phyloP scores from a whole-genome alignment of 306 rosid species.

The Lathyrus oleraceus region DNA sequence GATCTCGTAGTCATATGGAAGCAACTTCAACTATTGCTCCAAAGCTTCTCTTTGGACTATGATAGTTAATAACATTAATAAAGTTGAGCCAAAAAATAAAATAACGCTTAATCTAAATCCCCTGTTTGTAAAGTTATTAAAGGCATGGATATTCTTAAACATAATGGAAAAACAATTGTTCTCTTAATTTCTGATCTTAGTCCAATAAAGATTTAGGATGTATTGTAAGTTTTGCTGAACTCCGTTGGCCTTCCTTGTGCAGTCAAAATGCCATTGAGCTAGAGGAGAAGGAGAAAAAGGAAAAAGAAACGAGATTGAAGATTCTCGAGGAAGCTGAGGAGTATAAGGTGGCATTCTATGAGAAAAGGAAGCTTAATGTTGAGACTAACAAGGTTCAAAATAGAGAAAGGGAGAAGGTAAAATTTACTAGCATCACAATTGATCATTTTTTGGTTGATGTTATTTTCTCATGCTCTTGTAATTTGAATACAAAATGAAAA shows the following conservation, averaged over 20 bases:
- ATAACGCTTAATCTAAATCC: neutral
- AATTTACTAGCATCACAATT: conserved; percentile 12
- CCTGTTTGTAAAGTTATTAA: neutral
- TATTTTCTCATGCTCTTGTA: conserved; percentile 11
- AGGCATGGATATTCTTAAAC: neutral
- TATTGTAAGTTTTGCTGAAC: conserved; percentile 24
- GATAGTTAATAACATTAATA: neutral
- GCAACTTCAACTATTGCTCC: neutral
- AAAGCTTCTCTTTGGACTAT: neutral
- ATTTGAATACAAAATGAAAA: conserved; percentile 9
- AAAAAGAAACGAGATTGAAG: conserved; percentile 85
- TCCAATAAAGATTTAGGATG: conserved; percentile 19
- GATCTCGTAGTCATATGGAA: neutral
- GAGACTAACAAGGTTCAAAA: conserved; percentile 81
- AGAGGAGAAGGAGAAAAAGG: conserved; percentile 93
- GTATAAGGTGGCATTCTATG: conserved; percentile 72
- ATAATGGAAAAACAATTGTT: conserved; percentile 1
- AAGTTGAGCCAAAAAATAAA: neutral
- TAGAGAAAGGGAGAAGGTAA: conserved; percentile 97
- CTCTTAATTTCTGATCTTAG: conserved; percentile 16
- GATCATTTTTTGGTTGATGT: neutral
- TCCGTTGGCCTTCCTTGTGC: conserved; percentile 42
- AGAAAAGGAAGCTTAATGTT: conserved; percentile 90
- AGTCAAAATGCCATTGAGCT: conserved; percentile 85
- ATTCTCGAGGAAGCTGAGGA: conserved; percentile 97